Conservation (phyloP, 2,329 filamentous ascomycete genomes). For the Magnaporthales sp. region DNA sequence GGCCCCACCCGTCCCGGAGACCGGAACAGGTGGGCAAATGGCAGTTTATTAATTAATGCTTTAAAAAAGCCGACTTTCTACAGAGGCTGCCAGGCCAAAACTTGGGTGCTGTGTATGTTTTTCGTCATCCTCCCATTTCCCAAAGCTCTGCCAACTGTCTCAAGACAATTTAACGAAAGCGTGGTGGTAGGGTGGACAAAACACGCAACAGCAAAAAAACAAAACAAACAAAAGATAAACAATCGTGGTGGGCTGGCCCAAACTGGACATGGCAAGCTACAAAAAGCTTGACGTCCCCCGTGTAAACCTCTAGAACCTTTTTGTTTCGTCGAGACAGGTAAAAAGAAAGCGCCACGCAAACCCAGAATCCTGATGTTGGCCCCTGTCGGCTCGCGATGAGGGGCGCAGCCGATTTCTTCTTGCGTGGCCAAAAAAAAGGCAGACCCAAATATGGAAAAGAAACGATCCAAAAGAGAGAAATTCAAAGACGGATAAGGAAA, state of each 20-base stretch:
- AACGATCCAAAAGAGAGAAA: background rate
- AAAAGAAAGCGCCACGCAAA: background rate
- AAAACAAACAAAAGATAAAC: background rate
- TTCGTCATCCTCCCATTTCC: background rate
- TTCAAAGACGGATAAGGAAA: no score
- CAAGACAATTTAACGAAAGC: background rate
- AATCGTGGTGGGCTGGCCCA: background rate
- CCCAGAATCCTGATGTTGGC: background rate
- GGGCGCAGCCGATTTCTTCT: background rate
- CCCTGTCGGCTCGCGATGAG: background rate
- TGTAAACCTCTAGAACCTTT: background rate
- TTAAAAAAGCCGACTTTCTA: conserved; percentile 1
- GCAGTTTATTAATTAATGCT: conserved; percentile 2
- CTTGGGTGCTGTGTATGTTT: background rate
- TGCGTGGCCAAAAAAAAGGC: background rate
- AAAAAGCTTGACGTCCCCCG: background rate
- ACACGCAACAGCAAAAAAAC: background rate
- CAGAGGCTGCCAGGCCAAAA: background rate
- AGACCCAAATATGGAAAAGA: background rate
- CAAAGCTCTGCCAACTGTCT: background rate
- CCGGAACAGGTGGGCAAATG: background rate
- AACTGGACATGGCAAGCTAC: background rate
- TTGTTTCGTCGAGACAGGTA: background rate
- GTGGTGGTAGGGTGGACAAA: background rate
- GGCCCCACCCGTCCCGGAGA: background rate